These are phyloP conservation scores for Rhynchospora breviuscula DNA, from an alignment of 176 grass and related monocot genomes.

Conservation along the genomic window DNA sequence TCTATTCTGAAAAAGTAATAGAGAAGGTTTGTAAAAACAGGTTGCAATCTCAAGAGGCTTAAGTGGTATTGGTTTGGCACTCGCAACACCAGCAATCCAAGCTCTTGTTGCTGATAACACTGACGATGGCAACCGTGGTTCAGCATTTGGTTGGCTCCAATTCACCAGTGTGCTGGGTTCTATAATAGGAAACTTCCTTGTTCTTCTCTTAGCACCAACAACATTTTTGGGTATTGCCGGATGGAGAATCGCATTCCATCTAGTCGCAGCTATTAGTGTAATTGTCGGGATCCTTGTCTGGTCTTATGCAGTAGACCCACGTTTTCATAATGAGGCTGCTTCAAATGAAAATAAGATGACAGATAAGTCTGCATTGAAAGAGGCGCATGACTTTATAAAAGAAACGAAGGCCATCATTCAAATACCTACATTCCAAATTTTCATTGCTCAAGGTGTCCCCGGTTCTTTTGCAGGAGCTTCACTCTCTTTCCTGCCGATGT, in stretches of 20 bases:
- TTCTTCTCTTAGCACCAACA: slow-evolving; percentile 44
- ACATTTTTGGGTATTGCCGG: slow-evolving; percentile 63
- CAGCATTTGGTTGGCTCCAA: slow-evolving; percentile 61
- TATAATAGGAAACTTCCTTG: slow-evolving; percentile 54
- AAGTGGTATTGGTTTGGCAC: slow-evolving; percentile 44
- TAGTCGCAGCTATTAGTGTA: slow-evolving; percentile 44
- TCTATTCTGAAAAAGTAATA: slow-evolving; percentile 17
- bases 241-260: slow-evolving; percentile 69
- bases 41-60: slow-evolving; percentile 74
- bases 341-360: neutral
- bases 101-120: neutral
- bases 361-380: slow-evolving; percentile 13
- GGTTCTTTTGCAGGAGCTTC: slow-evolving; percentile 57
- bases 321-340: slow-evolving; percentile 13
- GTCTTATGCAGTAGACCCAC: slow-evolving; percentile 52
- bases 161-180: slow-evolving; percentile 57
- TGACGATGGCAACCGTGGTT: neutral
- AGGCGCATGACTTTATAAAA: slow-evolving; percentile 33
- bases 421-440: slow-evolving; percentile 68
- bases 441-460: slow-evolving; percentile 53
- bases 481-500: slow-evolving; percentile 67
- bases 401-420: slow-evolving; percentile 43
- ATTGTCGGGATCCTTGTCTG: slow-evolving; percentile 38
- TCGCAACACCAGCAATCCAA: neutral
- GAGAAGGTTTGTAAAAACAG: slow-evolving; percentile 7